Percentiles rank a stretch among this genome's conserved stretches.
phyloP scores from a whole-genome alignment of 2,329 filamentous ascomycete species.

The Pestalotiopsis fici region DNA sequence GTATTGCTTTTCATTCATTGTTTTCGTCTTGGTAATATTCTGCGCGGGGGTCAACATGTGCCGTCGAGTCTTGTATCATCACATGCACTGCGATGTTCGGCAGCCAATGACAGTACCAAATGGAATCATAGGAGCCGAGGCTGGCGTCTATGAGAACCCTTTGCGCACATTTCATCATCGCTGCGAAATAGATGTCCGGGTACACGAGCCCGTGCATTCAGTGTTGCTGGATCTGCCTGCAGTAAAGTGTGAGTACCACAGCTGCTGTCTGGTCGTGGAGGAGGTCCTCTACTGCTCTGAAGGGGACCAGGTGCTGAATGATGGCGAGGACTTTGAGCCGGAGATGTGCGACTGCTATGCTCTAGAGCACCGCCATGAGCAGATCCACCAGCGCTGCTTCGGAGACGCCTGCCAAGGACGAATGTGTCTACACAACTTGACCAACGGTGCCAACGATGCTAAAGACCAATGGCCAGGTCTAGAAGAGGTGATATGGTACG shows the following conservation, averaged over 20 bases:
- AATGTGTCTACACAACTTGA: background rate
- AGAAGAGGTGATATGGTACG: background rate
- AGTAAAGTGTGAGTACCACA: constrained; percentile 21
- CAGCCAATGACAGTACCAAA: constrained; percentile 17
- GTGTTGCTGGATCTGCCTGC: background rate
- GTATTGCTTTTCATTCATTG: background rate
- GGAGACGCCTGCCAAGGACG: background rate
- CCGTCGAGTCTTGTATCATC: constrained; percentile 16
- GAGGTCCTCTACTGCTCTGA: constrained; percentile 15
- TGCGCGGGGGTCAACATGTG: constrained; percentile 21
- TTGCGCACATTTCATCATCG: constrained; percentile 18
- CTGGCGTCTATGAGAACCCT: constrained; percentile 18
- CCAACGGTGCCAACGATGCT: background rate
- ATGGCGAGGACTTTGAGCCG: constrained; percentile 9
- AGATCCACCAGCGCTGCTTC: background rate
- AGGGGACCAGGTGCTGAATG: background rate
- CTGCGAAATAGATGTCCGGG: constrained; percentile 17
- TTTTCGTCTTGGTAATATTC: background rate
- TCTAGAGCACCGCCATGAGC: constrained; percentile 20
- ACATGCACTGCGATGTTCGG: constrained; percentile 29
- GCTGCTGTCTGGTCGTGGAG: constrained; percentile 17
- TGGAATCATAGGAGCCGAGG: background rate
- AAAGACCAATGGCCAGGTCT: background rate
- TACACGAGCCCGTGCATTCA: background rate
- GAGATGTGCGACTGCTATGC: constrained; percentile 19